phyloP scores from a whole-genome alignment of 768 basidiomycete genomes.

The Panaeolus papilionaceus region DNA sequence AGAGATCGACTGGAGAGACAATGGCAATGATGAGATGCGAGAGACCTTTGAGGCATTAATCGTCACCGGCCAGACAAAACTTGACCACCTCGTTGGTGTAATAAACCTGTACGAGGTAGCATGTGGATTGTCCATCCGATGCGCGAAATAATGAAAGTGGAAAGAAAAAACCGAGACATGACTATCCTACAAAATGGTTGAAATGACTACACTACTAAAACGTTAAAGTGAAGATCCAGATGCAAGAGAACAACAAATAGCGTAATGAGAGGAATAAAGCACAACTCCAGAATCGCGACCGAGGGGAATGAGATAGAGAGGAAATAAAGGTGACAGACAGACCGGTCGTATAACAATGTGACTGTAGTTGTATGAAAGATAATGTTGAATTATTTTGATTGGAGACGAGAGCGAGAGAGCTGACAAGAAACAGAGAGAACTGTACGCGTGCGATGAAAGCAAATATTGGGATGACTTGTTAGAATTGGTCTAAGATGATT shows the following conservation, averaged over 20 bases:
- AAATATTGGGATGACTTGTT: slow-evolving; percentile 8
- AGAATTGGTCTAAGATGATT: slow-evolving; percentile 24
- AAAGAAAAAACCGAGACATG: slow-evolving; percentile 25
- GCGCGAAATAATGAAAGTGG: slow-evolving; percentile 19
- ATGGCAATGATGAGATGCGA: slow-evolving; percentile 8
- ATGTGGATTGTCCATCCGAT: slow-evolving; percentile 5
- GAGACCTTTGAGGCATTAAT: slow-evolving; percentile 15
- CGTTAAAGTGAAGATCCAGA: slow-evolving; percentile 42
- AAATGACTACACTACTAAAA: slow-evolving; percentile 37
- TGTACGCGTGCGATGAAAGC: not conserved
- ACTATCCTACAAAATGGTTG: slow-evolving; percentile 39
- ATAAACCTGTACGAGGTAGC: not conserved
- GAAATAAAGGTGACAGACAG: slow-evolving; percentile 21
- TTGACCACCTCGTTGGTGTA: not conserved
- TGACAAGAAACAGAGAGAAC: slow-evolving; percentile 17
- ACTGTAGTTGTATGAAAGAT: slow-evolving; percentile 17
- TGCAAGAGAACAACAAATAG: slow-evolving; percentile 50
- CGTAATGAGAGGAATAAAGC: slow-evolving; percentile 10
- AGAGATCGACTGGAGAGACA: slow-evolving; percentile 17
- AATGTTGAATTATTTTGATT: slow-evolving; percentile 17
- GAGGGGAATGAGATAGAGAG: slow-evolving; percentile 27
- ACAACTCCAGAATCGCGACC: slow-evolving; percentile 12
- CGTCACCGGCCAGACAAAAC: not conserved
- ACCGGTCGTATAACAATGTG: slow-evolving; percentile 16
- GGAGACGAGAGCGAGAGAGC: slow-evolving; percentile 21